phyloP scores from a whole-genome alignment of 805 yeast species.

The Yamadazyma nakazawae region DNA sequence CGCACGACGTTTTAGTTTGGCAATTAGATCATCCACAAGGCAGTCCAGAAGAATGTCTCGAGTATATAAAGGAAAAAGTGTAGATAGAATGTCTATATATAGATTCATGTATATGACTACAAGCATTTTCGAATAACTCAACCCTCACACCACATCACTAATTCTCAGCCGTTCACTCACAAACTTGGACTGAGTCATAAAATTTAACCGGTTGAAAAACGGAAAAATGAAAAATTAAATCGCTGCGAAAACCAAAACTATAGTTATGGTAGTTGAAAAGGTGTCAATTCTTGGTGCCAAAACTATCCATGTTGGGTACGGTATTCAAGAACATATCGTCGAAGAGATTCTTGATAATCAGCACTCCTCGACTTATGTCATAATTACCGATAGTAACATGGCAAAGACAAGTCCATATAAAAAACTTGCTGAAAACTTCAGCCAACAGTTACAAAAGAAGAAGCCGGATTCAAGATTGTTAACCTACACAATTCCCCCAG shows the following conservation, averaged over 20 bases:
- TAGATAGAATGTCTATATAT: background rate
- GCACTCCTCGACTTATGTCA: conserved; percentile 87
- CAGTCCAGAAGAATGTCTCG: conserved; percentile 52
- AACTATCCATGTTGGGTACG: conserved; percentile 86
- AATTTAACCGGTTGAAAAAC: background rate
- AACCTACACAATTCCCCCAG: conserved; percentile 79
- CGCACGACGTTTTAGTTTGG: conserved; percentile 60
- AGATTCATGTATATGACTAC: conserved; percentile 9
- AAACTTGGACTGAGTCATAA: background rate
- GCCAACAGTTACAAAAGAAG: conserved; percentile 25
- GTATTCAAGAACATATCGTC: conserved; percentile 71
- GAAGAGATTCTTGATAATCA: conserved; percentile 56
- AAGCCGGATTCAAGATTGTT: conserved; percentile 64
- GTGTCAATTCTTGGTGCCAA: conserved; percentile 80
- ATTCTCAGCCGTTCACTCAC: too few relatives aligned
- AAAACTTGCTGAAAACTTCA: conserved; percentile 43
- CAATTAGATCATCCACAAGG: conserved; percentile 72
- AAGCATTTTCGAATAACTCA: too few relatives aligned
- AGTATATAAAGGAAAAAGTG: conserved; percentile 23
- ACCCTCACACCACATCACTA: background rate
- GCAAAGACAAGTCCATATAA: conserved; percentile 60
- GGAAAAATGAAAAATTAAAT: background rate
- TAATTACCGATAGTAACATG: conserved; percentile 84
- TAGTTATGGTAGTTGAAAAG: conserved; percentile 33
- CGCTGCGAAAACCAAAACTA: conserved; percentile 1